phyloP scores from a whole-genome alignment of 2,329 filamentous ascomycete genomes.

The Ceratocystis albifundus region DNA sequence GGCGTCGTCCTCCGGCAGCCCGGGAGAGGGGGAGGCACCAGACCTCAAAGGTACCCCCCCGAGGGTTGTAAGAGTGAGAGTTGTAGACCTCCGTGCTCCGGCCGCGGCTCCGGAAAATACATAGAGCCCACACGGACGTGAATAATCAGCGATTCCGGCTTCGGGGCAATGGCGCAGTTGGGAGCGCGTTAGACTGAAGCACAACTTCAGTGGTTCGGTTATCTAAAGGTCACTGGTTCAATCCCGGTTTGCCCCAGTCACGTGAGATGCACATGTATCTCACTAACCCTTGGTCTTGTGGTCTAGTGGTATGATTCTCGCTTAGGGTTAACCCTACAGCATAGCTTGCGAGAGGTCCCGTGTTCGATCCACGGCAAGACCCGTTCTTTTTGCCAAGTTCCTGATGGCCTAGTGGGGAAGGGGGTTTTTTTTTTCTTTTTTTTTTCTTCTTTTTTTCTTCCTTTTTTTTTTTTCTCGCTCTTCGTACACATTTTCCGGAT shows the following conservation, averaged over 20 bases:
- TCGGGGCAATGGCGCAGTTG: conserved; percentile 23
- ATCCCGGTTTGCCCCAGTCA: conserved; percentile 23
- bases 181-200: conserved; percentile 23
- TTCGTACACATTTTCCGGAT: neutral
- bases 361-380: conserved; percentile 26
- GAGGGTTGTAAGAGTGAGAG: neutral
- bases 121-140: neutral
- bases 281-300: conserved; percentile 34
- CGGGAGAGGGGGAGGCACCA: neutral
- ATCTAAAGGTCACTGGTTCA: conserved; percentile 23
- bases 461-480: neutral
- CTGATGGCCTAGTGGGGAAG: too few relatives aligned
- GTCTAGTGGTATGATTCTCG: conserved; percentile 62
- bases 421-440: too few relatives aligned
- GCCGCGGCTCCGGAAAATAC: neutral
- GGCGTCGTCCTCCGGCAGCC: neutral
- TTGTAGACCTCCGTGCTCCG: too few relatives aligned
- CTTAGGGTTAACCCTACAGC: conserved; percentile 44
- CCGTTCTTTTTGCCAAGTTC: conserved; percentile 9
- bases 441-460: too few relatives aligned
- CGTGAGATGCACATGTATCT: neutral
- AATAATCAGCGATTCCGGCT: neutral
- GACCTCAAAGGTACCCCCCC: neutral
- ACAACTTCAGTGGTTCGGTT: conserved; percentile 22
- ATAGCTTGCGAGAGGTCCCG: conserved; percentile 26